Base-by-base conservation (phyloP, 306 rosid species). In the Pyrus bretschneideri region DNA sequence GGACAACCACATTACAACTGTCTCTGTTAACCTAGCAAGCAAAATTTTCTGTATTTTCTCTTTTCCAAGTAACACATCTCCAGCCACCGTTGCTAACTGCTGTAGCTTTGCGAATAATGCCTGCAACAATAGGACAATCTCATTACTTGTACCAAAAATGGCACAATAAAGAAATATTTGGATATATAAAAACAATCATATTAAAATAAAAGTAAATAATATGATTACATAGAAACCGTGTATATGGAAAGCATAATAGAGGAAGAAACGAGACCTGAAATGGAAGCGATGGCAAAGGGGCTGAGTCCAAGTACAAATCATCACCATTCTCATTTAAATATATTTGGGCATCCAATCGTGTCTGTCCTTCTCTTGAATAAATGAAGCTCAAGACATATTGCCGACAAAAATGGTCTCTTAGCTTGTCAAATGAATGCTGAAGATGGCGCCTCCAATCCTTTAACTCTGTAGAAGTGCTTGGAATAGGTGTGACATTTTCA, bases 21-120 rank as follows among this genome's bases (percentile, higher is more conserved):
- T 95, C 91, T 95, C 99, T 14, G 99, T 95, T 67, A 95, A 81
- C 84, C 99, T 88, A 45, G 99, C 99, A 72, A 95, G 97, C 86
- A 95, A 88, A 84, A 88, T 89, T 81, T 95, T 95, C 84, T 95
- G 97, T 81, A 95, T 87, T 82, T 89, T 92, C 31, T 95, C 97
- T 83, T 85, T 95, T 80, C 96, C 99, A 71, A 79, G 91, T 72
- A 95, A 85, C 45, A 95, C 99, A 83, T 95, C 98, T 69, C 97
- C 98, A 10, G 99, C 99, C 77, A 95, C 93, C 76, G 87, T 89
- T 61, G 99, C 93, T 78, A 95, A 83, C 73, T 95, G 98, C 88
- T 90, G 99, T 62, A 95, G 84, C 81, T 86, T 95, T 80, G 93
- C 81, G 88, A 95, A 95, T 70, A 95, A 88, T 57, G 99, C 97